Evolutionary conservation across 495 filamentous ascomycete genomes (phyloP).

Genomic region (Pyronema omphalodes): DNA sequence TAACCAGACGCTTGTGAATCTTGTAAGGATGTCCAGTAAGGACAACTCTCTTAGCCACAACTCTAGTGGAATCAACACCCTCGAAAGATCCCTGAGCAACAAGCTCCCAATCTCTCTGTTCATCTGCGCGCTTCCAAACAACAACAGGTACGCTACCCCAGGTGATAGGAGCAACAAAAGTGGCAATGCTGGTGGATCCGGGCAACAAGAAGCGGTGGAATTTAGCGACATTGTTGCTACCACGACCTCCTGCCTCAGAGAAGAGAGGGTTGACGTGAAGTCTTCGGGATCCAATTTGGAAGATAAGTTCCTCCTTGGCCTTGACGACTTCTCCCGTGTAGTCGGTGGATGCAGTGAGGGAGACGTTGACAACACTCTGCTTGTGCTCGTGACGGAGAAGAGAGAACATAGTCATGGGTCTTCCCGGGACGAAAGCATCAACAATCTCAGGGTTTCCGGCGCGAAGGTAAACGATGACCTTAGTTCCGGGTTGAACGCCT

Average conservation of each 20-base stretch:
- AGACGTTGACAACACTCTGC: conserved; percentile 67
- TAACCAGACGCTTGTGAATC: conserved; percentile 93
- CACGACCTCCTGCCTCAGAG: conserved; percentile 58
- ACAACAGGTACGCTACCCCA: conserved; percentile 83
- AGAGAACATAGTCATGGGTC: conserved; percentile 52
- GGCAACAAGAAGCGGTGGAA: conserved; percentile 87
- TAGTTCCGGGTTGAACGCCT: conserved; percentile 63
- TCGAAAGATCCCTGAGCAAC: conserved; percentile 74
- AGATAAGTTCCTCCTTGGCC: conserved; percentile 72
- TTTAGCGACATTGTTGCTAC: conserved; percentile 85
- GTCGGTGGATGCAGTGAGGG: conserved; percentile 59
- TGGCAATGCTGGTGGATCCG: conserved; percentile 74
- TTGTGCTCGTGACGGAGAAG: conserved; percentile 91
- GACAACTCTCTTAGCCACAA: conserved; percentile 85
- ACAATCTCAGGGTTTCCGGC: conserved; percentile 46
- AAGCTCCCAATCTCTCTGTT: conserved; percentile 34
- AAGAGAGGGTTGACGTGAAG: conserved; percentile 79
- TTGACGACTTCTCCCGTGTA: conserved; percentile 41
- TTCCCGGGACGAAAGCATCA: conserved; percentile 33
- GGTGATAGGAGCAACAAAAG: conserved; percentile 72
- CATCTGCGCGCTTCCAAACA: conserved; percentile 19
- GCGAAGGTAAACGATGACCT: conserved; percentile 62
- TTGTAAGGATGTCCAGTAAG: conserved; percentile 93
- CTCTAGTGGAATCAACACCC: conserved; percentile 36
- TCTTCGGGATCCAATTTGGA: conserved; percentile 74